phyloP scores from a whole-genome alignment of 129 eudicot genomes.

The Heracleum sosnowskyi region DNA sequence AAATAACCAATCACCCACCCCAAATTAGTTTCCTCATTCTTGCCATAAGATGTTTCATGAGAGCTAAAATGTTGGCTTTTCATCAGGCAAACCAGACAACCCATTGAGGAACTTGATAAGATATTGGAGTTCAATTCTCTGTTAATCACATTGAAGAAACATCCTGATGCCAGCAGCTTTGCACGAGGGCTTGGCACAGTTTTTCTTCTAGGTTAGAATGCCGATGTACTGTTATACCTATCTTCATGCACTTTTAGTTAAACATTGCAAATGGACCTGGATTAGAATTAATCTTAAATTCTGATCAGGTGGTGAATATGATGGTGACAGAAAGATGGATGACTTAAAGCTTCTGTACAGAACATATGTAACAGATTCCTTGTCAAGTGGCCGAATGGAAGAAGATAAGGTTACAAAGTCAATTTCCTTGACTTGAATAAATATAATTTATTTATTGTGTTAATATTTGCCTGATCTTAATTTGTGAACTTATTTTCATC shows the following conservation, averaged over 20 bases:
- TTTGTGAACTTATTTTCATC: background rate
- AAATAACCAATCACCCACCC: background rate
- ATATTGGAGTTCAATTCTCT: slow-evolving; percentile 57
- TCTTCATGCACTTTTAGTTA: background rate
- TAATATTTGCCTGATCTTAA: too few relatives aligned
- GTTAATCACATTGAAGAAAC: slow-evolving; percentile 62
- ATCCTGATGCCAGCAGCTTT: slow-evolving; percentile 77
- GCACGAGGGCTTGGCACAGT: slow-evolving; percentile 89
- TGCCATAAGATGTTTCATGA: background rate
- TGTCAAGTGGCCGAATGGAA: slow-evolving; percentile 82
- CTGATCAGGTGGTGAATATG: slow-evolving; percentile 79
- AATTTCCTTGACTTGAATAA: background rate
- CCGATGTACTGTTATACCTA: background rate
- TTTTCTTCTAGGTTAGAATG: slow-evolving; percentile 54
- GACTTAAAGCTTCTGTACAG: slow-evolving; percentile 82
- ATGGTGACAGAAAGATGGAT: slow-evolving; percentile 65
- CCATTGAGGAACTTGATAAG: slow-evolving; percentile 77
- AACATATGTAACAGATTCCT: slow-evolving; percentile 65
- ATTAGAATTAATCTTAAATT: slow-evolving; percentile 11
- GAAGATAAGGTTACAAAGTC: slow-evolving; percentile 55
- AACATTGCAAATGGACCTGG: background rate
- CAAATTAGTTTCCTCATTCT: too few relatives aligned
- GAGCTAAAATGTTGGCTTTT: slow-evolving; percentile 2
- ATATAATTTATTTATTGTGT: background rate
- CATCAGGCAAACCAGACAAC: slow-evolving; percentile 49